Evolutionary conservation across 768 basidiomycete genomes (phyloP).

Genomic region (Psilocybe tampanensis): DNA sequence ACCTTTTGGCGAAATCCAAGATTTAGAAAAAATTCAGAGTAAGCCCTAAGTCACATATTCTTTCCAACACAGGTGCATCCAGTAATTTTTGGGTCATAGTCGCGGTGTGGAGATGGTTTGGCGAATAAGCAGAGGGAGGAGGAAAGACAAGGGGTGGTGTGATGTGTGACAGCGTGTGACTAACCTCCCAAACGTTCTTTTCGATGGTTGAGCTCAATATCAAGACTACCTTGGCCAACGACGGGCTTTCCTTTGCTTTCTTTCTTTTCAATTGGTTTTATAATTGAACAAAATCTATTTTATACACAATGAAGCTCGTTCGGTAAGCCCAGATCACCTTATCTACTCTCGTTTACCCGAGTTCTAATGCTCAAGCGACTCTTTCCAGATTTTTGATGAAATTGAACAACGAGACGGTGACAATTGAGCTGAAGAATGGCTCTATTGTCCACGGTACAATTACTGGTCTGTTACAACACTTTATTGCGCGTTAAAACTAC

Average conservation of each 20-base stretch:
- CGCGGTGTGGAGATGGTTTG: too few species aligned
- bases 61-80: too few species aligned
- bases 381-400: constrained; percentile 93
- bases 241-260: background rate
- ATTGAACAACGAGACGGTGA: constrained; percentile 98
- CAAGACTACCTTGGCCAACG: background rate
- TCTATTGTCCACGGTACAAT: constrained; percentile 95
- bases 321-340: constrained; percentile 48
- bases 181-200: background rate
- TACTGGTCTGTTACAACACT: constrained; percentile 65
- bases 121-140: too few species aligned
- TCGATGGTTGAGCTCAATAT: background rate
- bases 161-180: background rate
- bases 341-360: background rate
- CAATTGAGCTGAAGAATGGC: constrained; percentile 97
- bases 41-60: too few species aligned
- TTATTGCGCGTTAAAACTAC: constrained; percentile 2
- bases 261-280: background rate
- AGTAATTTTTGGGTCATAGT: too few species aligned
- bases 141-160: background rate
- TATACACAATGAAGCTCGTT: constrained; percentile 75
- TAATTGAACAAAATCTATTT: background rate
- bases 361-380: background rate
- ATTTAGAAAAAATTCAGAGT: too few species aligned
- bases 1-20: too few species aligned